Evolutionary conservation across 768 basidiomycete genomes (phyloP).

Genomic region (Cystobasidium ongulense): DNA sequence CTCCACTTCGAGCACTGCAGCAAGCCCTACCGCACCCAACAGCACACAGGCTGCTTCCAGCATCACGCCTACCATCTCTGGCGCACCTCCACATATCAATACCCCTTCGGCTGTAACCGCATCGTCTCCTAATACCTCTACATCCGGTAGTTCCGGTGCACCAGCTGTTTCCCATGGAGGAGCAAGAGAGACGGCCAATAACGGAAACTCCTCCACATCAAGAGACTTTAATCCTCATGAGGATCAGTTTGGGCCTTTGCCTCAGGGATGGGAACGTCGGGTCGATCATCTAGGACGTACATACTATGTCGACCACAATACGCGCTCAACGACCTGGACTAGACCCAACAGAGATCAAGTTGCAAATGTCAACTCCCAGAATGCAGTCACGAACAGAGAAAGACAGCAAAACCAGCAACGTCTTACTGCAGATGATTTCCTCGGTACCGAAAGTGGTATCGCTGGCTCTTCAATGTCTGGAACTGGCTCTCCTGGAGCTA

Average conservation of each 20-base stretch:
- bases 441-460: constrained; percentile 45
- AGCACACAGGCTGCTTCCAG: constrained; percentile 31
- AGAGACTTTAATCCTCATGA: constrained; percentile 69
- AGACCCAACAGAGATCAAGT: constrained; percentile 71
- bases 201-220: constrained; percentile 17
- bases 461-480: constrained; percentile 47
- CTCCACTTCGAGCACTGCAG: constrained; percentile 2
- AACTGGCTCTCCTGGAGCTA: constrained; percentile 40
- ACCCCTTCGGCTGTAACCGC: background rate
- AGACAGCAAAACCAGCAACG: constrained; percentile 50
- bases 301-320: constrained; percentile 98
- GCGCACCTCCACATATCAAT: background rate
- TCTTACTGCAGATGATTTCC: constrained; percentile 44
- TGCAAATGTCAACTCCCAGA: constrained; percentile 61
- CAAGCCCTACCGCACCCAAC: constrained; percentile 10
- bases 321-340: constrained; percentile 95
- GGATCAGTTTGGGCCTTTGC: constrained; percentile 86
- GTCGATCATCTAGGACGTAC: constrained; percentile 91
- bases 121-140: background rate
- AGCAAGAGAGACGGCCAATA: constrained; percentile 36
- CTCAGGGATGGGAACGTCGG: constrained; percentile 89
- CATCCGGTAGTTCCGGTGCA: background rate
- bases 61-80: background rate
- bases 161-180: constrained; percentile 40
- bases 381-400: constrained; percentile 72